Evolutionary conservation across 169 alveolate species (phyloP).

Genomic region (Cryptosporidium tyzzeri): DNA sequence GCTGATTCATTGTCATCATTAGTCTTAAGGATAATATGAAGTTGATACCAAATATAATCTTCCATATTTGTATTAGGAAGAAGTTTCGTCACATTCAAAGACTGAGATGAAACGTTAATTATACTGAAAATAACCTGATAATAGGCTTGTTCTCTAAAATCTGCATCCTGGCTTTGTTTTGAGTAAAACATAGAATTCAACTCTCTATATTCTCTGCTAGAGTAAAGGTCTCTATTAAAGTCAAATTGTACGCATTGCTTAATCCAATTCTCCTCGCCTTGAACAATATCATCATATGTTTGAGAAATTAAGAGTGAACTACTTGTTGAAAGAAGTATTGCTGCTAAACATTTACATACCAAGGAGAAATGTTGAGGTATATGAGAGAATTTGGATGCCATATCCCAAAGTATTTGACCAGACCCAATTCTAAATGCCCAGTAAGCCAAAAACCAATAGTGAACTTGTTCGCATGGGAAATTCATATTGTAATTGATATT

Average conservation of each 20-base stretch:
- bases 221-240: constrained; percentile 28
- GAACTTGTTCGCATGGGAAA: constrained; percentile 41
- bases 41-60: constrained; percentile 69
- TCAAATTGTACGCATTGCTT: constrained; percentile 70
- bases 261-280: constrained; percentile 52
- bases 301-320: constrained; percentile 55
- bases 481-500: not conserved
- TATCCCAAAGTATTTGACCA: constrained; percentile 67
- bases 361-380: constrained; percentile 51
- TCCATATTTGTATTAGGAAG: constrained; percentile 39
- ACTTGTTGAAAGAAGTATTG: constrained; percentile 57
- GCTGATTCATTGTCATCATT: constrained; percentile 49
- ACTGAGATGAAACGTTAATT: constrained; percentile 17
- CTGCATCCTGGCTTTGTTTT: constrained; percentile 23
- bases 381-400: constrained; percentile 24
- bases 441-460: constrained; percentile 69
- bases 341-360: constrained; percentile 59
- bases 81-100: constrained; percentile 33
- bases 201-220: constrained; percentile 62
- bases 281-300: constrained; percentile 2
- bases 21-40: constrained; percentile 60
- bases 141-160: constrained; percentile 18
- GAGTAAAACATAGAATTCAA: constrained; percentile 44
- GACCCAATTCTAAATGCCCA: constrained; percentile 75
- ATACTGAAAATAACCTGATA: constrained; percentile 59